phyloP scores from a whole-genome alignment of 2,329 filamentous ascomycete species.

The Raffaelea arxii region DNA sequence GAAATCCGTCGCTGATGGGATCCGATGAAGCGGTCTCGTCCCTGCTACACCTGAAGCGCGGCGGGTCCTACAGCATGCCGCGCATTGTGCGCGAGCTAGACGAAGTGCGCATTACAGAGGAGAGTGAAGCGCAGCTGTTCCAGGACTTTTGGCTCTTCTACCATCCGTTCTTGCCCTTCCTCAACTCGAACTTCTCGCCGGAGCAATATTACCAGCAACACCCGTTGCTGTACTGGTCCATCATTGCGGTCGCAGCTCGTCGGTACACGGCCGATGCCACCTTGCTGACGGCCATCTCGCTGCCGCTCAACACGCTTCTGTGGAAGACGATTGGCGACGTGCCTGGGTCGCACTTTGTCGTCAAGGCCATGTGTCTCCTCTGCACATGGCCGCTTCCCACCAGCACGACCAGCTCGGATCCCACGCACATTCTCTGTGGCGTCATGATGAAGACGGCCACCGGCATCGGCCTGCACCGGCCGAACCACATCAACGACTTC shows the following conservation, averaged over 20 bases:
- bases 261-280: slow-evolving; percentile 55
- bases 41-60: slow-evolving; percentile 55
- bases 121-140: slow-evolving; percentile 56
- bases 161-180: slow-evolving; percentile 68
- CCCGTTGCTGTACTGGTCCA: slow-evolving; percentile 76
- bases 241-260: slow-evolving; percentile 64
- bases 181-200: slow-evolving; percentile 55
- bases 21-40: slow-evolving; percentile 61
- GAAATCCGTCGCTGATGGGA: slow-evolving; percentile 55
- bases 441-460: slow-evolving; percentile 84
- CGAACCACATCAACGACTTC: slow-evolving; percentile 76
- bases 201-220: slow-evolving; percentile 71
- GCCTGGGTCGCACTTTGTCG: slow-evolving; percentile 68
- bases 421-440: slow-evolving; percentile 71
- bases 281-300: slow-evolving; percentile 58
- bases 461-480: slow-evolving; percentile 71
- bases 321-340: slow-evolving; percentile 72
- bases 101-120: slow-evolving; percentile 53
- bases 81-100: slow-evolving; percentile 54
- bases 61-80: slow-evolving; percentile 50
- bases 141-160: slow-evolving; percentile 66
- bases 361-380: slow-evolving; percentile 70
- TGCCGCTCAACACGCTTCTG: slow-evolving; percentile 58
- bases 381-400: slow-evolving; percentile 78
- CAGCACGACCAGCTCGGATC: slow-evolving; percentile 70